Evolutionary conservation across 495 filamentous ascomycete species (phyloP).

Genomic region (Aspergillus wentii): DNA sequence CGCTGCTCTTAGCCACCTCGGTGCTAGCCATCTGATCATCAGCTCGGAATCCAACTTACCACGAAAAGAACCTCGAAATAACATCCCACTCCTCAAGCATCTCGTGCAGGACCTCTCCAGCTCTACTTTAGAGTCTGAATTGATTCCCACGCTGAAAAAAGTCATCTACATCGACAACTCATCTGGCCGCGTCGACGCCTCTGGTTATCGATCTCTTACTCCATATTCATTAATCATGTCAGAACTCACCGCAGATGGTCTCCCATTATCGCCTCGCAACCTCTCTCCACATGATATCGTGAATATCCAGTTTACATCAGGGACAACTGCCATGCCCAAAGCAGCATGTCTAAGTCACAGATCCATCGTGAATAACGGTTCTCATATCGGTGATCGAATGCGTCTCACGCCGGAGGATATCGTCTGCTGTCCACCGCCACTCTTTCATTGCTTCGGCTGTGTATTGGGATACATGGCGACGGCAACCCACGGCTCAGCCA

Average conservation of each 20-base stretch:
- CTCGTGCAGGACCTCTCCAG: slow-evolving; percentile 57
- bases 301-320: slow-evolving; percentile 96
- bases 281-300: slow-evolving; percentile 68
- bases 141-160: slow-evolving; percentile 62
- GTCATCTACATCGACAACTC: slow-evolving; percentile 84
- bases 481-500: slow-evolving; percentile 76
- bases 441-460: slow-evolving; percentile 92
- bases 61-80: slow-evolving; percentile 73
- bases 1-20: slow-evolving; percentile 72
- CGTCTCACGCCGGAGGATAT: slow-evolving; percentile 65
- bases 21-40: slow-evolving; percentile 72
- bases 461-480: slow-evolving; percentile 94
- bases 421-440: slow-evolving; percentile 79
- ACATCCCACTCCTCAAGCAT: slow-evolving; percentile 61
- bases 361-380: slow-evolving; percentile 86
- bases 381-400: slow-evolving; percentile 78
- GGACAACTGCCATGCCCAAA: slow-evolving; percentile 86
- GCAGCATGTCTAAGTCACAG: slow-evolving; percentile 84
- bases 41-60: slow-evolving; percentile 81
- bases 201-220: slow-evolving; percentile 41
- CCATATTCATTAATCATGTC: slow-evolving; percentile 46
- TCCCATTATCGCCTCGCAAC: slow-evolving; percentile 29
- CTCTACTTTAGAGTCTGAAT: slow-evolving; percentile 52
- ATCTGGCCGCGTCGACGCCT: slow-evolving; percentile 46
- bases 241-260: slow-evolving; percentile 45